Percentiles rank a stretch among this genome's conserved stretches.
Evolutionary conservation across 208 protist species (phyloP).

Genomic region (Trypanosoma vivax): DNA sequence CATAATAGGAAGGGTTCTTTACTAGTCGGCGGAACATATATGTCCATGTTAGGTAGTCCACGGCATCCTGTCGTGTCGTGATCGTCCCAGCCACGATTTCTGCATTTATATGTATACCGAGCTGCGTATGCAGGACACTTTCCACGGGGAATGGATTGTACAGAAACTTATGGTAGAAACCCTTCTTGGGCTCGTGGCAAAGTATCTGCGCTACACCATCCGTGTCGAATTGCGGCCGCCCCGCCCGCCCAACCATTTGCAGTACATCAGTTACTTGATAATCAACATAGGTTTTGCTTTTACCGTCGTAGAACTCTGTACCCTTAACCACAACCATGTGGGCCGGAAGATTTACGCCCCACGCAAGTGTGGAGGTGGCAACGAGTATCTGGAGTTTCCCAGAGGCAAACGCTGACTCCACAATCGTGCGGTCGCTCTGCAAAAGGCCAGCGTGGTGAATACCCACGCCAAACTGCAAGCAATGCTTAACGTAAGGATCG

Average conservation of each 20-base stretch:
- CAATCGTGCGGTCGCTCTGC: slow-evolving; percentile 77
- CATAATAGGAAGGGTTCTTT: slow-evolving; percentile 98
- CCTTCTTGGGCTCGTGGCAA: slow-evolving; percentile 97
- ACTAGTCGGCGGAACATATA: slow-evolving; percentile 97
- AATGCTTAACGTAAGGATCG: slow-evolving; percentile 91
- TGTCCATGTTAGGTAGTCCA: slow-evolving; percentile 99
- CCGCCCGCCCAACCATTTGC: slow-evolving; percentile 99
- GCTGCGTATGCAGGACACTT: slow-evolving; percentile 88
- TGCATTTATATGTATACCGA: slow-evolving; percentile 99
- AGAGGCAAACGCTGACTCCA: slow-evolving; percentile 93
- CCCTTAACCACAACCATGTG: slow-evolving; percentile 99
- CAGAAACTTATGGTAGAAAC: slow-evolving; percentile 99
- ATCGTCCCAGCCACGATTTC: slow-evolving; percentile 96
- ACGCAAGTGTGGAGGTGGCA: slow-evolving; percentile 98
- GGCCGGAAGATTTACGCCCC: slow-evolving; percentile 99
- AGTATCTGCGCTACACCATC: slow-evolving; percentile 95
- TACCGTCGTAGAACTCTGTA: slow-evolving; percentile 99
- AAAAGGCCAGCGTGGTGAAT: slow-evolving; percentile 98
- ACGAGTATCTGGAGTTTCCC: slow-evolving; percentile 97
- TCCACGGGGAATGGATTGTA: slow-evolving; percentile 99
- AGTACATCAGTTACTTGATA: slow-evolving; percentile 99
- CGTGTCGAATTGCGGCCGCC: slow-evolving; percentile 96
- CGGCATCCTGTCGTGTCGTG: slow-evolving; percentile 89
- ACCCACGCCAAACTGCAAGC: slow-evolving; percentile 98
- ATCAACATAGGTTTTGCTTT: slow-evolving; percentile 96